These are phyloP conservation scores for Wickerhamiella azymoides DNA, from an alignment of 805 yeast species.

Conservation along the genomic window DNA sequence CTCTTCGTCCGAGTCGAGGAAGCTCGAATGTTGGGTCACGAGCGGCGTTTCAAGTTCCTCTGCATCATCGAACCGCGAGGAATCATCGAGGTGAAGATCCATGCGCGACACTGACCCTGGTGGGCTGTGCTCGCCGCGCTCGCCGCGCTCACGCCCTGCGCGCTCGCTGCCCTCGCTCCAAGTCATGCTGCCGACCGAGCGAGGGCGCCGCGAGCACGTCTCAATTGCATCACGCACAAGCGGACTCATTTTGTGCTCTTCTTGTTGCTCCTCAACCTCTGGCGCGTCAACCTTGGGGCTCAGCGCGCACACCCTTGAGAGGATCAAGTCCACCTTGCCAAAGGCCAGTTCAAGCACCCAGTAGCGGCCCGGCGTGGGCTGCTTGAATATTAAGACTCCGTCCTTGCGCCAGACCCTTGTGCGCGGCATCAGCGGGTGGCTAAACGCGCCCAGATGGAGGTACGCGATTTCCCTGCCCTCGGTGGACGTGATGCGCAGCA, in stretches of 20 bases:
- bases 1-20: conserved; percentile 1
- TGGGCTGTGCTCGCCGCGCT: too few relatives aligned
- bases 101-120: too few relatives aligned
- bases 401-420: conserved; percentile 17
- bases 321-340: conserved; percentile 12
- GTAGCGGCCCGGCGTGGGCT: conserved; percentile 16
- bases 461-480: conserved; percentile 19
- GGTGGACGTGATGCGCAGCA: conserved; percentile 14
- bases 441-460: conserved; percentile 16
- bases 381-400: conserved; percentile 14
- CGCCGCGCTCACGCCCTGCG: too few relatives aligned
- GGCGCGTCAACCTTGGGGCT: conserved; percentile 1
- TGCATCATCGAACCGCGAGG: not conserved
- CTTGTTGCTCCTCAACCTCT: not conserved
- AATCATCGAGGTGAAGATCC: not conserved
- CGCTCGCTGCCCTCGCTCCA: not conserved
- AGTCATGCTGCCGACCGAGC: not conserved
- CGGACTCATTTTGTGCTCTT: not conserved
- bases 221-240: conserved; percentile 10
- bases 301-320: conserved; percentile 12
- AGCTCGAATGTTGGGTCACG: not conserved
- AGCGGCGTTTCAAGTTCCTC: not conserved
- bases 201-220: conserved; percentile 7
- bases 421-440: conserved; percentile 19
- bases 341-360: conserved; percentile 16